Evolutionary conservation across 495 filamentous ascomycete species (phyloP).

Genomic region (Paragyromitra xinjiangensis): DNA sequence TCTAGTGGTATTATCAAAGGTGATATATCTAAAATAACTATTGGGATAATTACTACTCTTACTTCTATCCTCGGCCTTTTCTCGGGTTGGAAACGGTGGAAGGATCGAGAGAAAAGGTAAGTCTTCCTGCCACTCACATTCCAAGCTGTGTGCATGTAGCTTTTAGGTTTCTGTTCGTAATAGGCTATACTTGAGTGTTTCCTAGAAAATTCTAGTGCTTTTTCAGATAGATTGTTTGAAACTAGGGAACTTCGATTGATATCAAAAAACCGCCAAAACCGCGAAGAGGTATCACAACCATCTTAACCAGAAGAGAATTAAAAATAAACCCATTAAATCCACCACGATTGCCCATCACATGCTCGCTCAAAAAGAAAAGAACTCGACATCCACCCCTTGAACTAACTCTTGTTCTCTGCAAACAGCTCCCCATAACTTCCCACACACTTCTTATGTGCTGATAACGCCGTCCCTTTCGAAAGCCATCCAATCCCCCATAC

Average conservation of each 20-base stretch:
- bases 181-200: too few relatives aligned
- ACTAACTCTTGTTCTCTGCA: conserved; percentile 1
- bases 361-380: not conserved
- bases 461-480: not conserved
- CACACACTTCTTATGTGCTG: not conserved
- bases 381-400: not conserved
- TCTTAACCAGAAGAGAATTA: not conserved
- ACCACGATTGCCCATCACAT: not conserved
- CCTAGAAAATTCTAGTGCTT: not conserved
- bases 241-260: not conserved
- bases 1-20: not conserved
- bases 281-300: not conserved
- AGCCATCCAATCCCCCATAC: conserved; percentile 13
- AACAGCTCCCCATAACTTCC: conserved; percentile 24
- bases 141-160: not conserved
- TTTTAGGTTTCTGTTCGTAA: too few relatives aligned
- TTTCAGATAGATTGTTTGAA: not conserved
- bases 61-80: not conserved
- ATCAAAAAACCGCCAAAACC: not conserved
- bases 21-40: not conserved
- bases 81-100: not conserved
- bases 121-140: not conserved
- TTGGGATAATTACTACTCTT: not conserved
- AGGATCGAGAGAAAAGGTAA: not conserved
- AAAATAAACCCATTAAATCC: not conserved